Conservation (phyloP, 495 filamentous ascomycete species). For the Lophiostoma macrostomum region DNA sequence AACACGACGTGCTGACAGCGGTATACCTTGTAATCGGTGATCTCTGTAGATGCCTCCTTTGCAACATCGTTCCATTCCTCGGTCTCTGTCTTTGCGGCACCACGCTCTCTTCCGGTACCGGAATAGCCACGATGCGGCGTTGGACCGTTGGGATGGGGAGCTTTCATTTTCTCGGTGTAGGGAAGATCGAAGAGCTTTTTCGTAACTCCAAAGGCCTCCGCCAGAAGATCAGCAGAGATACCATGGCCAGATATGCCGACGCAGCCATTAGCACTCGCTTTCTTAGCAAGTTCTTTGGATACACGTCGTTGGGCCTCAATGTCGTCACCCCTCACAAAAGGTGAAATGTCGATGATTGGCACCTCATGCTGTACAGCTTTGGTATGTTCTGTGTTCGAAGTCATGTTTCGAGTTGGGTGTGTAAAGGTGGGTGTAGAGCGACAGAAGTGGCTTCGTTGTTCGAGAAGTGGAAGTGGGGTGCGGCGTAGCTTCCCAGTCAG, state of each 20-base stretch:
- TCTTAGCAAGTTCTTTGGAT: conserved; percentile 18
- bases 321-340: conserved; percentile 9
- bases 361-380: no score
- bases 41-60: conserved; percentile 34
- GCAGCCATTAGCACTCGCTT: conserved; percentile 28
- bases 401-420: no score
- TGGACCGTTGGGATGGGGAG: conserved; percentile 59
- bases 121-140: conserved; percentile 63
- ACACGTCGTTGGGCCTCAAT: not conserved
- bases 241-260: conserved; percentile 35
- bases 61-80: conserved; percentile 54
- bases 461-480: no score
- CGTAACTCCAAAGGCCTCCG: conserved; percentile 23
- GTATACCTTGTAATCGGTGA: conserved; percentile 39
- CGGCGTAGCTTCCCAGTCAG: no score
- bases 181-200: conserved; percentile 47
- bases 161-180: conserved; percentile 50
- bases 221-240: conserved; percentile 11
- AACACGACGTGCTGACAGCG: not conserved
- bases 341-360: conserved; percentile 33
- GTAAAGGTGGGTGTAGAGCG: no score
- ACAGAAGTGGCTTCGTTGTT: no score
- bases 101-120: conserved; percentile 47
- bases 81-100: conserved; percentile 58
- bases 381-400: no score